These are phyloP conservation scores for Diaporthe destruens DNA, from an alignment of 2,329 filamentous ascomycete genomes.

Conservation along the genomic window DNA sequence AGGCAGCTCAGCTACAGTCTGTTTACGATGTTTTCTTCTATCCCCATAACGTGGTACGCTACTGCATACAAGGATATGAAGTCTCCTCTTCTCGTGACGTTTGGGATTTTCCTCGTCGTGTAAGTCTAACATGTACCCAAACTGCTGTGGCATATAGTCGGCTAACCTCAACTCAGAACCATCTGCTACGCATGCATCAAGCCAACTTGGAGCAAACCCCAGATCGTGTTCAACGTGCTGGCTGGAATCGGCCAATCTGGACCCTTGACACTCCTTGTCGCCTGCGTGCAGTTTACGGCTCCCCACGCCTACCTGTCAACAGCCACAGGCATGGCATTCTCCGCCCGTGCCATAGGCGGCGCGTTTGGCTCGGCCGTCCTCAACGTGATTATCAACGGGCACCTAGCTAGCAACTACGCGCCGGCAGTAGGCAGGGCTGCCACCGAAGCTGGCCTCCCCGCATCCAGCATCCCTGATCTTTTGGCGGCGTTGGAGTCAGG, in stretches of 20 bases:
- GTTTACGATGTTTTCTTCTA: conserved; percentile 54
- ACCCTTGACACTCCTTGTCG: conserved; percentile 62
- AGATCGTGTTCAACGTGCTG: conserved; percentile 62
- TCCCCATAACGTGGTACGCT: conserved; percentile 60
- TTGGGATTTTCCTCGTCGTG: conserved; percentile 60
- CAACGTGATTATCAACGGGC: conserved; percentile 64
- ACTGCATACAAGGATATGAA: conserved; percentile 63
- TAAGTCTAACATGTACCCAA: conserved; percentile 46
- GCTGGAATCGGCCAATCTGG: conserved; percentile 63
- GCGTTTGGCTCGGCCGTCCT: conserved; percentile 66
- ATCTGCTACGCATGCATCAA: conserved; percentile 61
- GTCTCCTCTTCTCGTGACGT: conserved; percentile 60
- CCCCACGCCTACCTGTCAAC: conserved; percentile 66
- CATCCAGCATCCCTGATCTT: conserved; percentile 52
- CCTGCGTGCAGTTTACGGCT: conserved; percentile 65
- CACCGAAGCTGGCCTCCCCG: conserved; percentile 56
- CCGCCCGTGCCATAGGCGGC: conserved; percentile 64
- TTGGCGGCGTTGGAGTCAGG: conserved; percentile 56
- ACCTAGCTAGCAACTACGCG: conserved; percentile 55
- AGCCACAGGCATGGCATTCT: conserved; percentile 66
- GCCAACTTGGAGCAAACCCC: conserved; percentile 57
- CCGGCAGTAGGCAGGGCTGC: conserved; percentile 57
- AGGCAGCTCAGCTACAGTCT: conserved; percentile 61
- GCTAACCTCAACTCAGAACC: conserved; percentile 47
- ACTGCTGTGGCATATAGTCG: not conserved